Evolutionary conservation across 75 land plant genomes (phyloP).

Genomic region (Sequoiadendron giganteum): DNA sequence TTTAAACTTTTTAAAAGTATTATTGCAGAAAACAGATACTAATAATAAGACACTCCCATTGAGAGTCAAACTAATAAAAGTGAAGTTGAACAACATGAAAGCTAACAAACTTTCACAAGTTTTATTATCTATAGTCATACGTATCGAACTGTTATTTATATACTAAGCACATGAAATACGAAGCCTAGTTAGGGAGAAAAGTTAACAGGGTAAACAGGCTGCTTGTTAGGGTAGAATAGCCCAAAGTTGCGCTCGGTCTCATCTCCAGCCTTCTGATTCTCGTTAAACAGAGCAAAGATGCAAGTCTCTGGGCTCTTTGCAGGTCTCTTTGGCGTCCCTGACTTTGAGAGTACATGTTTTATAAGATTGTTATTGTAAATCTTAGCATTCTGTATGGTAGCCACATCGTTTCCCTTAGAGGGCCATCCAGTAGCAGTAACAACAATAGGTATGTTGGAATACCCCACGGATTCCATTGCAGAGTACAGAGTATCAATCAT

Average conservation of each 20-base stretch:
- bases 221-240: conserved; percentile 22
- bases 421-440: conserved; percentile 17
- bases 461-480: conserved; percentile 22
- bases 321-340: conserved; percentile 11
- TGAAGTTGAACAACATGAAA: too few relatives aligned
- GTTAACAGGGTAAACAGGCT: conserved; percentile 12
- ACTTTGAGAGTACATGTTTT: neutral
- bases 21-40: too few relatives aligned
- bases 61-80: too few relatives aligned
- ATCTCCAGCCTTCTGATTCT: neutral
- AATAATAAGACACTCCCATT: too few relatives aligned
- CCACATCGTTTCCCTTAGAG: neutral
- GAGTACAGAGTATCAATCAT: conserved; percentile 27
- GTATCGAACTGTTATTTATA: neutral
- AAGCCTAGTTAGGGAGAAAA: neutral
- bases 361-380: conserved; percentile 5
- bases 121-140: too few relatives aligned
- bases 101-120: too few relatives aligned
- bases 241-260: conserved; percentile 6
- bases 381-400: neutral
- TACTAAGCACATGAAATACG: neutral
- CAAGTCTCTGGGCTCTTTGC: neutral
- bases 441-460: conserved; percentile 2
- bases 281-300: conserved; percentile 3
- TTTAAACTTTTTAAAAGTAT: too few relatives aligned